phyloP scores from a whole-genome alignment of 208 protist genomes.

The Leishmania guyanensis region DNA sequence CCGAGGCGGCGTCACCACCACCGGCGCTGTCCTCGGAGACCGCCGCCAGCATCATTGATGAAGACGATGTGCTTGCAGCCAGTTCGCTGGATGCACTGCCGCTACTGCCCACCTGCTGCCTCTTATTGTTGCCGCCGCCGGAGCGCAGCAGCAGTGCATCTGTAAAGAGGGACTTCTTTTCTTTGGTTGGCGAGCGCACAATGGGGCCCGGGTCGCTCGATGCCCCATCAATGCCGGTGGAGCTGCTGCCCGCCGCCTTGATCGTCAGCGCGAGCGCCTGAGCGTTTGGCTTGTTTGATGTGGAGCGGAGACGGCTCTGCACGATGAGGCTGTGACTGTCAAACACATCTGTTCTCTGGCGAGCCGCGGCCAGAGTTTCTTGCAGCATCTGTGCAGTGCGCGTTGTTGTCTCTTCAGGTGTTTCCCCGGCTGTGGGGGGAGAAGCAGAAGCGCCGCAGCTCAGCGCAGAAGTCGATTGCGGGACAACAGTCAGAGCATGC shows the following conservation, averaged over 20 bases:
- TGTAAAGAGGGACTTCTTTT: constrained; percentile 39
- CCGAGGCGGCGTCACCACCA: not conserved
- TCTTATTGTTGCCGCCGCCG: not conserved
- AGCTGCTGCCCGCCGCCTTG: constrained; percentile 4
- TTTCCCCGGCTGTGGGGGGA: not conserved
- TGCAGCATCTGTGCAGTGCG: constrained; percentile 43
- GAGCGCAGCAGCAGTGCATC: constrained; percentile 22
- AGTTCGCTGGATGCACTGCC: not conserved
- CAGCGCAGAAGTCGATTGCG: not conserved
- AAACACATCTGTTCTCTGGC: constrained; percentile 36
- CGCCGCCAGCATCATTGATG: constrained; percentile 9
- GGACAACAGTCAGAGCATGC: not conserved
- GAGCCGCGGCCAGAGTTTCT: constrained; percentile 23
- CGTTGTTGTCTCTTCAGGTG: constrained; percentile 36
- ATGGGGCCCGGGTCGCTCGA: constrained; percentile 50
- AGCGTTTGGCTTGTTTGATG: not conserved
- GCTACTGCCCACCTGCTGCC: not conserved
- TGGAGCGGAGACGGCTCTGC: constrained; percentile 21
- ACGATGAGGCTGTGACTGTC: constrained; percentile 32
- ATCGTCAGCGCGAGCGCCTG: constrained; percentile 31
- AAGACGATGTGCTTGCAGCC: constrained; percentile 9
- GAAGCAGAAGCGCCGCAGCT: not conserved
- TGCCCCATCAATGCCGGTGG: constrained; percentile 5
- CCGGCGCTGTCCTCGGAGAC: not conserved
- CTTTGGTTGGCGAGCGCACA: constrained; percentile 72